Base-by-base conservation (phyloP, 164 flowering plant genomes). In the Dillenia turbinata region DNA sequence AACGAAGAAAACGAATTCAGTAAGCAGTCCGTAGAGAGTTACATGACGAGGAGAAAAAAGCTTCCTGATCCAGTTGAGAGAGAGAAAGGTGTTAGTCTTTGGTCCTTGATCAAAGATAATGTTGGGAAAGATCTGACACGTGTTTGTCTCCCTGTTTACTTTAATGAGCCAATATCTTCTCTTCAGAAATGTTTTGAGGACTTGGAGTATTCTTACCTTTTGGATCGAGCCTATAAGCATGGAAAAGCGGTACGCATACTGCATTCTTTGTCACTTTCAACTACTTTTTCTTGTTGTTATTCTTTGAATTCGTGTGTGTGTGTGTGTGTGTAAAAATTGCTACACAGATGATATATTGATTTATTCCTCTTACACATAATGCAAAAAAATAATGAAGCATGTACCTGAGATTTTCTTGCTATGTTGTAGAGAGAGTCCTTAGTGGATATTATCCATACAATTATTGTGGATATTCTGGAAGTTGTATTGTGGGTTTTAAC, bases 41-140 rank as follows among this genome's bases (percentile, higher is more conserved):
- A 64, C 13, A 64, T 87, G 64, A 83, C 80, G 74, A 81, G 98
- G 68, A 71, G 96, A 54, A 79, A 68, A 61, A 82, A 79, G 79
- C 83, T 92, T 65, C 96, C 98, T 11, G 85, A 80, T 62, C 98
- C 96, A 59, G 66, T 81, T 69, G 95, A 88, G 75, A 88, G 88
- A 77, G 98, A 92, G 83, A 92, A 81, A 77, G 88, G 91, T 3
- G 91, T 87, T 14, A 92, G 92, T 70, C 86, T 92, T 63, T 92
- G 98, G 98, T 83, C 96, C 59, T 82, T 92, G 85, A 92, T 92
- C 60, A 92, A 89, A 75, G 98, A 89, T 72, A 92, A 89, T 69
- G 88, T 92, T 56, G 98, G 98, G 53, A 92, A 92, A 73, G 98
- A 92, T 73, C 88, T 92, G 12, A 80, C 92, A 44, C 68, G 87